Evolutionary conservation across 208 protist species (phyloP), one percentile per base, ranked within the genome.

Genomic region (Trypanosomatidae sp.): DNA sequence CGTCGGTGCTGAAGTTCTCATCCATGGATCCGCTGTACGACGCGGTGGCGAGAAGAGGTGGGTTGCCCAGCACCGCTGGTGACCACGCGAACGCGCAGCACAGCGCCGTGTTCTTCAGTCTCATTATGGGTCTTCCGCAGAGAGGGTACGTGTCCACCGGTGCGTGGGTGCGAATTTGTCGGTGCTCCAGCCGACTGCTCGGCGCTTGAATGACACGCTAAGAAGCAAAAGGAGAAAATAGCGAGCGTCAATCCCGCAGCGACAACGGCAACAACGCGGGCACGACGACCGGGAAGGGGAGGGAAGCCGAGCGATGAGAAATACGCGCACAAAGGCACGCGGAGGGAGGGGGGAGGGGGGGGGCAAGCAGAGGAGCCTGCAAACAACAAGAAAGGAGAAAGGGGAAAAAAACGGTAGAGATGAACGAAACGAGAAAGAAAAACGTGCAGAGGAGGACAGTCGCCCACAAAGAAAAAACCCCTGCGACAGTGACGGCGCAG

Each of bases 71-170:
- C 58, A 62, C 58, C 25, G 71, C 72, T 44, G 91, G 91, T 41
- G 86, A 87, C 91, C 91, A 96, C 44, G 82, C 85, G 66, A 96
- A 96, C 15, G 89, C 88, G 66, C 86, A 88, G 77, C 86, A 91
- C 46, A 84, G 52, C 13, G 77, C 67, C 53, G 76, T 76, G 56
- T 64, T 79, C 82, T 95, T 95, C 47, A 95, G 77, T 13, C 85
- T 73, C 91, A 95, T 95, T 12, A 28, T 64, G 25, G 53, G n/a
- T 15, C 22, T 66, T 52, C n/a, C 9, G 17, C 4, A 50, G 22
- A 36, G 9, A 10, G 44, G 25, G 41, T 5, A 17, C 6, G 60
- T 12, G 39, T 10, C 25, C 53, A 1, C 28, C 53, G n/a, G 53
- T 59, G 53, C 53, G 53, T 66, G 43, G 5, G 7, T 47, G 62